These are phyloP conservation scores for Rhizoctonia solani DNA, from an alignment of 1,284 basidiomycete genomes.

Conservation along the genomic window DNA sequence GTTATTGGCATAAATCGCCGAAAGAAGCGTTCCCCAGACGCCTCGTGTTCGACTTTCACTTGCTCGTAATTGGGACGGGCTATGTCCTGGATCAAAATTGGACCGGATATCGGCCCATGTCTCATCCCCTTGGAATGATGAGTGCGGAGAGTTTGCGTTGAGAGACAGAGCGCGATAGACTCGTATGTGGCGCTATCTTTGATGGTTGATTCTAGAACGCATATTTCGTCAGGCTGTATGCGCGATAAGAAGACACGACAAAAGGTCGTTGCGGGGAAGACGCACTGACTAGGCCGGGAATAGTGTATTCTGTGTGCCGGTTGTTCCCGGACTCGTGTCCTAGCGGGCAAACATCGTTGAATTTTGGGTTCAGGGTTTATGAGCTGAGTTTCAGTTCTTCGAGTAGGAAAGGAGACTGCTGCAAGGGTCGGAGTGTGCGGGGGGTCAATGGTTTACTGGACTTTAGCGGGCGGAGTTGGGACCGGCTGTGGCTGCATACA, in stretches of 20 bases:
- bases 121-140: neutral
- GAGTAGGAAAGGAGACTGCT: no score
- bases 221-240: slow-evolving; percentile 1
- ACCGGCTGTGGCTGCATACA: neutral
- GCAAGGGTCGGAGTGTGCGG: no score
- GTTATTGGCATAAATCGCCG: neutral
- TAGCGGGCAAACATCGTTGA: neutral
- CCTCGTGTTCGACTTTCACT: neutral
- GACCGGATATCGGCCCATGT: neutral
- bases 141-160: neutral
- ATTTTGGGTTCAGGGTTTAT: slow-evolving; percentile 33
- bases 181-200: neutral
- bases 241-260: neutral
- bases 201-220: neutral
- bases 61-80: neutral
- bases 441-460: no score
- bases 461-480: no score
- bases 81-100: neutral
- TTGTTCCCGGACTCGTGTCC: slow-evolving; percentile 7
- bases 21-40: neutral
- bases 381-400: slow-evolving; percentile 5
- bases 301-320: slow-evolving; percentile 8
- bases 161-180: neutral
- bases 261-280: neutral
- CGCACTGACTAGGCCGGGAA: no score